Conservation (phyloP, 805 yeast species). For the Sungouiella blattae region DNA sequence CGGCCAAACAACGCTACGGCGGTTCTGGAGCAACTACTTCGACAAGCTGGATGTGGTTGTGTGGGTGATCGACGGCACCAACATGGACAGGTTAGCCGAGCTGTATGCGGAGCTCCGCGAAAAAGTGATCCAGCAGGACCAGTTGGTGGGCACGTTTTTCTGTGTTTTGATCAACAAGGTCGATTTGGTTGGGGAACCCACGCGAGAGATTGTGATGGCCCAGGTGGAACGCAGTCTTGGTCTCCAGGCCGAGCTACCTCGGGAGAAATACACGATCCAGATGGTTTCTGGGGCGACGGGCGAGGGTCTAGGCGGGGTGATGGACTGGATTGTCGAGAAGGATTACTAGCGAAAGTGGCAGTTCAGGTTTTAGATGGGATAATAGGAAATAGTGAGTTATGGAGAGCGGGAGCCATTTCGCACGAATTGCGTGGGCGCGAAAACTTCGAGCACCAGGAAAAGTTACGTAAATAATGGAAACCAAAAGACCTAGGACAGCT, state of each 20-base stretch:
- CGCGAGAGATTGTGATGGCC: slow-evolving; percentile 11
- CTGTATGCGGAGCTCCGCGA: slow-evolving; percentile 60
- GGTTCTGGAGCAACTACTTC: slow-evolving; percentile 76
- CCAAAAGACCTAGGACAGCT: too few species aligned
- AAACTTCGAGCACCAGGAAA: too few species aligned
- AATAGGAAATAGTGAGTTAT: background rate
- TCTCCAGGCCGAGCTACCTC: slow-evolving; percentile 11
- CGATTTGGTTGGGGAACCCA: slow-evolving; percentile 46
- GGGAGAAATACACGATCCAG: slow-evolving; percentile 24
- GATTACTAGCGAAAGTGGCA: slow-evolving; percentile 1
- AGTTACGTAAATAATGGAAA: too few species aligned
- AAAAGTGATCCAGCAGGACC: slow-evolving; percentile 60
- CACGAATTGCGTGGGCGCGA: too few species aligned
- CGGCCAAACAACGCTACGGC: slow-evolving; percentile 45
- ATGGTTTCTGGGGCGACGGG: slow-evolving; percentile 37
- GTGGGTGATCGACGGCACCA: slow-evolving; percentile 80
- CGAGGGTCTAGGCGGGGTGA: slow-evolving; percentile 20
- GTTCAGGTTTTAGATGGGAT: background rate
- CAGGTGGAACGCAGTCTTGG: slow-evolving; percentile 9
- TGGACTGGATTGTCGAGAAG: slow-evolving; percentile 23
- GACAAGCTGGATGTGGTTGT: slow-evolving; percentile 71
- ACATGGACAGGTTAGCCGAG: slow-evolving; percentile 60
- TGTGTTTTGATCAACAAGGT: slow-evolving; percentile 70
- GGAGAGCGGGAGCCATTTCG: background rate
- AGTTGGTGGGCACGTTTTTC: slow-evolving; percentile 66